Percentiles rank a stretch among this genome's conserved stretches.
Conservation (phyloP, 1,139 yeast genomes). For the Diutina pseudorugosa region DNA sequence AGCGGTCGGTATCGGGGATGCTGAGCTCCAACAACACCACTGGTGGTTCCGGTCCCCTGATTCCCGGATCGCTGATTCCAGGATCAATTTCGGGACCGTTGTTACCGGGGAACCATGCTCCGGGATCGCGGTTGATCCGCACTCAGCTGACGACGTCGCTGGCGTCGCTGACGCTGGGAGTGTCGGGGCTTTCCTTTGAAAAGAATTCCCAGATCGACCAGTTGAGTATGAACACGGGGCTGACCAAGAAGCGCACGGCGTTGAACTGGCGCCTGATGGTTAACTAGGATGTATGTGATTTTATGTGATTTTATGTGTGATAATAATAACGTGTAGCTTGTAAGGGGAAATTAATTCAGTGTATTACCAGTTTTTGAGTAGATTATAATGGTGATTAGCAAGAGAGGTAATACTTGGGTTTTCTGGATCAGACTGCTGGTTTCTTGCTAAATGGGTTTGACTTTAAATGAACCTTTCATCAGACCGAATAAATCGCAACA, state of each 20-base stretch:
- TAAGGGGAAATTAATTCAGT: not conserved
- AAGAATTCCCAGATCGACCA: conserved; percentile 9
- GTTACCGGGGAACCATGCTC: not conserved
- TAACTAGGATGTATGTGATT: not conserved
- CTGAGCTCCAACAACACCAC: conserved; percentile 1
- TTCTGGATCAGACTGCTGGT: too few relatives aligned
- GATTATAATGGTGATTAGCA: too few relatives aligned
- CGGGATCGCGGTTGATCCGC: not conserved
- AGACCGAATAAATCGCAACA: too few relatives aligned
- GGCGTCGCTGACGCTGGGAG: conserved; percentile 1
- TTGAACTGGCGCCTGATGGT: conserved; percentile 29
- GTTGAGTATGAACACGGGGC: conserved; percentile 10
- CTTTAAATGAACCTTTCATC: too few relatives aligned
- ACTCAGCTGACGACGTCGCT: conserved; percentile 1
- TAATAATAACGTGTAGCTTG: too few relatives aligned
- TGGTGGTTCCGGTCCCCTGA: not conserved
- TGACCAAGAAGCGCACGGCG: conserved; percentile 26
- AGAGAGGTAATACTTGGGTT: too few relatives aligned
- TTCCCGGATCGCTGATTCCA: not conserved
- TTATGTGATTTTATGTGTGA: not conserved
- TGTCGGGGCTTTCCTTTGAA: conserved; percentile 14
- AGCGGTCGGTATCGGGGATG: conserved; percentile 2
- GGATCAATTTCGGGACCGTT: not conserved
- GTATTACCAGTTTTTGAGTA: too few relatives aligned
- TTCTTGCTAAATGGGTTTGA: too few relatives aligned